Base-by-base conservation (phyloP, 306 rosid species). In the Castanea sativa region DNA sequence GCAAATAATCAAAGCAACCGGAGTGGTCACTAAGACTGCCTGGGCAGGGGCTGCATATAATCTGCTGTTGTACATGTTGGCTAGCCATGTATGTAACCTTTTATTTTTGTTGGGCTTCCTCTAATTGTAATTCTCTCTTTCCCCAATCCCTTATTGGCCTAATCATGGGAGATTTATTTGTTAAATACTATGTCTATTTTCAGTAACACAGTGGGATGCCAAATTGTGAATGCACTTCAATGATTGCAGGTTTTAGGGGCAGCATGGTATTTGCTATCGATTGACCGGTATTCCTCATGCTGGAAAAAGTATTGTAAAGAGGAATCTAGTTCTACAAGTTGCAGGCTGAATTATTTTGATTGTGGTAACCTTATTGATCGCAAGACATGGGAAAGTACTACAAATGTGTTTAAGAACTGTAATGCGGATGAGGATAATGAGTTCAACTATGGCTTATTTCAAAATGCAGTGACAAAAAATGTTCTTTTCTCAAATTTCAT, bases 21-120 rank as follows among this genome's bases (percentile, higher is more conserved):
- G 99, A 84, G 88, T 93, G 81, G 98, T 95, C 65, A 95, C 98
- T n/a, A 95, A 93, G 85, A 95, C 98, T 78, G 99, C 99, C 58
- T 95, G 98, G 97, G 99, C 98, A 35, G 99, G 99, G 55, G 99
- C 99, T 73, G 99, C 99, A 18, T 95, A 95, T 84, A 95, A 95
- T 87, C 91, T 95, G 69, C 85, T 95, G 75, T 81, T 95, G 57
- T 95, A 89, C 81, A 95, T 95, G 98, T 75, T 95, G 91, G 99
- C 99, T 84, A 95, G 99, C 88, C 99, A 95, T 83, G 99, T 95
- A 82, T 78, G 94, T 80, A 78, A 52, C 72, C 72, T 86, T 81
- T 3, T 25, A 12, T 69, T 76, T 58, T 71, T 83, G 23, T 45
- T 51, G 19, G 49, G 30, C 43, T 72, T 25, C 29, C 43, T 8